phyloP scores from a whole-genome alignment of 108 stramenopile species.

The Stephanodiscus triporus region DNA sequence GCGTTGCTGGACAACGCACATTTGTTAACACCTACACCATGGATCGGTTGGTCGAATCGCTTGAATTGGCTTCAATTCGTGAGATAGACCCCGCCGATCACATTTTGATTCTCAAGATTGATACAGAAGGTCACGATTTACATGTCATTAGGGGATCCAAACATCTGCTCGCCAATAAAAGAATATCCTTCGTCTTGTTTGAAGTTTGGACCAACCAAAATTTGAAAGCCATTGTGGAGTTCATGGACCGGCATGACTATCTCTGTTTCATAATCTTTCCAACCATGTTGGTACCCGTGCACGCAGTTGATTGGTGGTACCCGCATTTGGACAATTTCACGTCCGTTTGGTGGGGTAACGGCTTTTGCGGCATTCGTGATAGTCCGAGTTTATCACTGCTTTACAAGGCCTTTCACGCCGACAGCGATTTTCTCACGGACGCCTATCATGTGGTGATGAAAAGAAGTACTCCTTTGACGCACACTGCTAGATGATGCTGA shows the following conservation, averaged over 20 bases:
- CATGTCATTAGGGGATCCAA: conserved; percentile 9
- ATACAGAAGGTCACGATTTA: conserved; percentile 20
- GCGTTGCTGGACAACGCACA: background rate
- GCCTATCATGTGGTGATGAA: background rate
- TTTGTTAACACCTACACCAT: conserved; percentile 15
- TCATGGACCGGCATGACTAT: conserved; percentile 19
- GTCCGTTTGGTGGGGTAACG: conserved; percentile 13
- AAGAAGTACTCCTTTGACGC: no score
- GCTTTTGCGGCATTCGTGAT: conserved; percentile 10
- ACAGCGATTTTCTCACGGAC: background rate
- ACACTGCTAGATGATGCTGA: no score
- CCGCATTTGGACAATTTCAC: conserved; percentile 14
- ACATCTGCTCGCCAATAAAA: conserved; percentile 3
- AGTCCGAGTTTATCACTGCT: background rate
- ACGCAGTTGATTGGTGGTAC: conserved; percentile 20
- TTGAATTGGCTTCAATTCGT: background rate
- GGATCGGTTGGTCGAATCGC: conserved; percentile 5
- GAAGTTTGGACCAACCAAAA: conserved; percentile 11
- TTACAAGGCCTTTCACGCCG: conserved; percentile 16
- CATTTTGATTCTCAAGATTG: conserved; percentile 19
- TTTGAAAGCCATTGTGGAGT: conserved; percentile 2
- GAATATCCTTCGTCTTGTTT: conserved; percentile 10
- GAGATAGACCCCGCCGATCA: conserved; percentile 9
- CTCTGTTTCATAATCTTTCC: conserved; percentile 11
- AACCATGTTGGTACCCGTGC: conserved; percentile 14